A percentile compares a stretch with the other conserved stretches of the same genome.
These are phyloP conservation scores for Trichoderma cornu-damae DNA, from an alignment of 2,329 filamentous ascomycete genomes.

Conservation along the genomic window DNA sequence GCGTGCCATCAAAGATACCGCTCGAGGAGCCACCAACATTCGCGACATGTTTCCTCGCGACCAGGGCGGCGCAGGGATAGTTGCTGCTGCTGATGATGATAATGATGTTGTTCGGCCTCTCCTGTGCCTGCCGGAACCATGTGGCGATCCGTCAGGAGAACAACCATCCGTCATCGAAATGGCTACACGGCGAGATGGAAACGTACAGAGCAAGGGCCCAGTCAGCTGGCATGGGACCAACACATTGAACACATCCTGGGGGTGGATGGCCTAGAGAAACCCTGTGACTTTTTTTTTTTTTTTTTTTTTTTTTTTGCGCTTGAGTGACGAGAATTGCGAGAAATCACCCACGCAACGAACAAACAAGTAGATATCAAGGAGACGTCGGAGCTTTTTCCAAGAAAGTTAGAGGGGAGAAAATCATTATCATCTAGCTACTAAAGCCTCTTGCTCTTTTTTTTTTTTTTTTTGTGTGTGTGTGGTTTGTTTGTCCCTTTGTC, in stretches of 20 bases:
- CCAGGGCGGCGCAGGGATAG: no score
- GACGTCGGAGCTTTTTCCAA: not conserved
- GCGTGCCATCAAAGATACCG: not conserved
- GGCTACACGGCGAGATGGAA: not conserved
- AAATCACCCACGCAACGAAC: no score
- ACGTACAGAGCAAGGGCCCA: not conserved
- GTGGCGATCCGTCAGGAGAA: not conserved
- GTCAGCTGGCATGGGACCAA: constrained; percentile 21
- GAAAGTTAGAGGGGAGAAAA: constrained; percentile 51
- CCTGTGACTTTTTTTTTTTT: no score
- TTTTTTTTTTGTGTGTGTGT: constrained; percentile 2
- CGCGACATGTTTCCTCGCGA: not conserved
- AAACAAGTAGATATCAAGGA: not conserved
- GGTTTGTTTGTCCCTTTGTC: constrained; percentile 32
- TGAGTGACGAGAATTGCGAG: not conserved
- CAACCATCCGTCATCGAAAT: not conserved
- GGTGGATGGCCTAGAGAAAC: constrained; percentile 21
- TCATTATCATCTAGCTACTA: constrained; percentile 46
- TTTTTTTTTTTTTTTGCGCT: no score
- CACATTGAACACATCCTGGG: constrained; percentile 22
- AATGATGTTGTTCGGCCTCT: not conserved
- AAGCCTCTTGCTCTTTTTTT: constrained; percentile 34
- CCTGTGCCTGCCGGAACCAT: not conserved
- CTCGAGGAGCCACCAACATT: not conserved
- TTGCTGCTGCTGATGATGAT: no score